Conservation (phyloP, 192 early-diverging fungal species). For the Dispira simplex region DNA sequence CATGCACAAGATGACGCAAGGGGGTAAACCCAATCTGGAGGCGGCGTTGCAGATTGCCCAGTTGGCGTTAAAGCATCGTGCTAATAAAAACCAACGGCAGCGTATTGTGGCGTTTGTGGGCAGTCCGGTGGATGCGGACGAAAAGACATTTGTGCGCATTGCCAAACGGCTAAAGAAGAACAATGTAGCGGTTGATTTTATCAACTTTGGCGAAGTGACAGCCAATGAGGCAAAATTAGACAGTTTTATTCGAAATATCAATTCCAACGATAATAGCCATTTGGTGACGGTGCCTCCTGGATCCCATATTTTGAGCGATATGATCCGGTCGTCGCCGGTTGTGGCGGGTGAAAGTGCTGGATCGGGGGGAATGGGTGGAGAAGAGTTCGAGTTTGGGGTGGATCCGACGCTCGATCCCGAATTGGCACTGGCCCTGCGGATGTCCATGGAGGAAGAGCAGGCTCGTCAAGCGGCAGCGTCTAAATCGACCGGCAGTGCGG, state of each 20-base stretch:
- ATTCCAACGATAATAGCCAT: slow-evolving; percentile 87
- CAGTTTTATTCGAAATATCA: slow-evolving; percentile 79
- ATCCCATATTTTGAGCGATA: slow-evolving; percentile 80
- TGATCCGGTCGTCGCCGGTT: slow-evolving; percentile 75
- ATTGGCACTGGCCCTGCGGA: slow-evolving; percentile 80
- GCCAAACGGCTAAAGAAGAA: slow-evolving; percentile 99
- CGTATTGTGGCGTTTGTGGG: slow-evolving; percentile 89
- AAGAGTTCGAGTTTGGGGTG: slow-evolving; percentile 81
- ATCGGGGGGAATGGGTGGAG: slow-evolving; percentile 35
- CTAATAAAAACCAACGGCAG: slow-evolving; percentile 92
- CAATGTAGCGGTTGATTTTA: slow-evolving; percentile 84
- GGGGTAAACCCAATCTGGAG: slow-evolving; percentile 58
- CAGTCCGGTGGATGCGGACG: slow-evolving; percentile 72
- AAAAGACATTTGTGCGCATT: slow-evolving; percentile 68
- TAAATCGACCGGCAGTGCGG: slow-evolving; percentile 20
- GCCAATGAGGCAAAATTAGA: slow-evolving; percentile 81
- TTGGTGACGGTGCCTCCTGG: slow-evolving; percentile 87
- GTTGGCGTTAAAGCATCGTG: slow-evolving; percentile 92
- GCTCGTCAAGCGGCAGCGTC: slow-evolving; percentile 64
- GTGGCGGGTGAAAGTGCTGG: slow-evolving; percentile 68
- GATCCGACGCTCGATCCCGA: slow-evolving; percentile 92
- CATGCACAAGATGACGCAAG: slow-evolving; percentile 58
- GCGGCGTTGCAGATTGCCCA: slow-evolving; percentile 94
- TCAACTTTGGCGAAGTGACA: slow-evolving; percentile 89
- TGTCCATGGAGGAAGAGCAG: slow-evolving; percentile 92